Evolutionary conservation across 768 basidiomycete species (phyloP).

Genomic region (Lyophyllum shimeji): DNA sequence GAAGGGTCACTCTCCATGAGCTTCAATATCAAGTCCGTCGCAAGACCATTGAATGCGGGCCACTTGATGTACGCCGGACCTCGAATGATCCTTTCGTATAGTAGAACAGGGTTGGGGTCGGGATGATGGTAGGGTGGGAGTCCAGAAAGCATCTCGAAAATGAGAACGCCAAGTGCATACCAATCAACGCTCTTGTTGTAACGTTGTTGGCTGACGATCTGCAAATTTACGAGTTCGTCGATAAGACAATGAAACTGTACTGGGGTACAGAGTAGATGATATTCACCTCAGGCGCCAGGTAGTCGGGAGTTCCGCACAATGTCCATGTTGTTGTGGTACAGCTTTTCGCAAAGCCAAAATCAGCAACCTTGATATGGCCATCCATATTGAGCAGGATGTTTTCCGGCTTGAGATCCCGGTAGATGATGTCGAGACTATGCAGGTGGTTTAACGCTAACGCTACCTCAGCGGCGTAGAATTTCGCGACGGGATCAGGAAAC

Average conservation of each 20-base stretch:
- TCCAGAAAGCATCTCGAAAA: conserved; percentile 97
- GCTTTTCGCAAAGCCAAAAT: conserved; percentile 94
- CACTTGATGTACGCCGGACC: conserved; percentile 77
- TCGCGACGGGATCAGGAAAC: conserved; percentile 95
- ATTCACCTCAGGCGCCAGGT: conserved; percentile 89
- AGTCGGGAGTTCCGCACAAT: conserved; percentile 93
- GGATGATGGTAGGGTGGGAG: conserved; percentile 92
- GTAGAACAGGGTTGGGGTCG: conserved; percentile 78
- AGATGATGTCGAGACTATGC: conserved; percentile 86
- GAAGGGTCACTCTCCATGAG: conserved; percentile 89
- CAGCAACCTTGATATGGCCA: conserved; percentile 95
- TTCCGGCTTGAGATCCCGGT: conserved; percentile 97
- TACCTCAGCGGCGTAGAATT: conserved; percentile 97
- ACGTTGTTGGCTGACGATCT: conserved; percentile 79
- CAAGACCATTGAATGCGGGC: conserved; percentile 73
- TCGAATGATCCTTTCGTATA: conserved; percentile 89
- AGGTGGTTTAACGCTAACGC: conserved; percentile 90
- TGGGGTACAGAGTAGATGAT: conserved; percentile 6
- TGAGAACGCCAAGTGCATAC: conserved; percentile 97
- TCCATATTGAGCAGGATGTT: conserved; percentile 93
- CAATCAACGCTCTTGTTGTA: conserved; percentile 98
- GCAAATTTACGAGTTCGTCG: not conserved
- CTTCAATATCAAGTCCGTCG: conserved; percentile 86
- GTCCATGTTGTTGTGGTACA: conserved; percentile 92
- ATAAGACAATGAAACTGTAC: conserved; percentile 5